phyloP scores from a whole-genome alignment of 805 yeast genomes.

The Starmerella potacharoeniae region DNA sequence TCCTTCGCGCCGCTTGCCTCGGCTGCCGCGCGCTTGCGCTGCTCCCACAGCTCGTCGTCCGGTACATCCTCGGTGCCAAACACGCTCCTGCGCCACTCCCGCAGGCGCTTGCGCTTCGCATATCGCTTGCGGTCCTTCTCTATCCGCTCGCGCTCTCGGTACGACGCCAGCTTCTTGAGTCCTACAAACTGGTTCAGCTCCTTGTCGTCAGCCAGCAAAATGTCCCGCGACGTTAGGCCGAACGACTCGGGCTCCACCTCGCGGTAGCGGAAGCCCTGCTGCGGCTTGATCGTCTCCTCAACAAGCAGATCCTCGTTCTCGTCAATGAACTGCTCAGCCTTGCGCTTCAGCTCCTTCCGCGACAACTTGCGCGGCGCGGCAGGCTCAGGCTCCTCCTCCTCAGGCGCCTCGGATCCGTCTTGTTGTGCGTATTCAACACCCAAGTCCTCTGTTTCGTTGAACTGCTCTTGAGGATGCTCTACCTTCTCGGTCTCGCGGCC shows the following conservation, averaged over 20 bases:
- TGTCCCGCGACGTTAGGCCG: constrained; percentile 78
- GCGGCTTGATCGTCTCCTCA: constrained; percentile 42
- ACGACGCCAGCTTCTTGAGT: constrained; percentile 86
- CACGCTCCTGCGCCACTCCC: constrained; percentile 81
- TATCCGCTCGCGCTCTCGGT: constrained; percentile 61
- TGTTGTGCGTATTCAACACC: constrained; percentile 11
- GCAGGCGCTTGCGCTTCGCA: constrained; percentile 67
- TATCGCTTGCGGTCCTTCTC: constrained; percentile 73
- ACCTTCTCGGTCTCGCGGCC: constrained; percentile 37
- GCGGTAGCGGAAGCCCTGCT: constrained; percentile 63
- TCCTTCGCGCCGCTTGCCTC: neutral
- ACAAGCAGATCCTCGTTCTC: constrained; percentile 51
- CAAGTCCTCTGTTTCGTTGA: constrained; percentile 28
- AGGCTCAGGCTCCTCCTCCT: constrained; percentile 13
- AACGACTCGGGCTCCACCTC: constrained; percentile 91
- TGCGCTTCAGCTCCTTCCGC: constrained; percentile 47
- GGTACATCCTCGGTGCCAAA: constrained; percentile 49
- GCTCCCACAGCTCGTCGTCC: constrained; percentile 24
- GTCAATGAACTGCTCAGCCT: constrained; percentile 72
- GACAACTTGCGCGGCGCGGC: constrained; percentile 37
- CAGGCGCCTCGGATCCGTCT: constrained; percentile 12
- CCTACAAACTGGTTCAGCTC: constrained; percentile 78
- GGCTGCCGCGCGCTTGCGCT: constrained; percentile 17
- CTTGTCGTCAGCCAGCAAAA: constrained; percentile 77
- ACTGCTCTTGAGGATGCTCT: constrained; percentile 31